Evolutionary conservation across 768 basidiomycete genomes (phyloP).

Genomic region (Serendipita vermifera): DNA sequence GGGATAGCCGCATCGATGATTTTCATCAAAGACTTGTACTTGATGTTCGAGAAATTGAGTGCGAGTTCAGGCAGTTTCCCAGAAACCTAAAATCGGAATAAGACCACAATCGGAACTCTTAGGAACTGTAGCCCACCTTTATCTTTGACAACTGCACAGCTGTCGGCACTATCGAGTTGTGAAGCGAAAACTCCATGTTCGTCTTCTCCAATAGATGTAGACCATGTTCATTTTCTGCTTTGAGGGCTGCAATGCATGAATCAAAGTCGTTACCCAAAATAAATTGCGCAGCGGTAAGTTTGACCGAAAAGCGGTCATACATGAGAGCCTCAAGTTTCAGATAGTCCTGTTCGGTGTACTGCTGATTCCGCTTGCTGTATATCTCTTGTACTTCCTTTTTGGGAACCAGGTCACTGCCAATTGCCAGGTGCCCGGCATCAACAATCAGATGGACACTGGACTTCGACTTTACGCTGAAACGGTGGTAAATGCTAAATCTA

Average conservation of each 20-base stretch:
- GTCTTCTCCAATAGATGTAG: constrained; percentile 88
- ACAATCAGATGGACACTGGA: constrained; percentile 77
- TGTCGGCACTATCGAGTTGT: constrained; percentile 84
- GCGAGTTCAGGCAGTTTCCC: constrained; percentile 79
- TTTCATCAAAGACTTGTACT: constrained; percentile 86
- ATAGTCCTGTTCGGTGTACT: constrained; percentile 82
- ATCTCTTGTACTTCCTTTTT: constrained; percentile 67
- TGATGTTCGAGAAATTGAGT: constrained; percentile 80
- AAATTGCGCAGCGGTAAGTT: constrained; percentile 80
- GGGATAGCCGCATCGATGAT: constrained; percentile 86
- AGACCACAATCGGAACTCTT: not conserved
- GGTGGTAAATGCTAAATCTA: constrained; percentile 10
- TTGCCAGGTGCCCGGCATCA: constrained; percentile 92
- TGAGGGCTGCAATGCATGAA: constrained; percentile 68
- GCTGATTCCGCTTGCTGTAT: constrained; percentile 66
- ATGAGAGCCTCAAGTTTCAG: constrained; percentile 75
- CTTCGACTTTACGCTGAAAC: constrained; percentile 53
- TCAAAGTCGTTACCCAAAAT: constrained; percentile 75
- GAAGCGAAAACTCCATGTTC: constrained; percentile 76
- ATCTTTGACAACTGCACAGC: constrained; percentile 72
- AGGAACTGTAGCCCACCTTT: constrained; percentile 32
- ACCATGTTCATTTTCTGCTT: constrained; percentile 36
- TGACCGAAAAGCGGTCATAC: constrained; percentile 84
- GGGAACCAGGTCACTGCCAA: constrained; percentile 79
- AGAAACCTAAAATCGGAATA: constrained; percentile 34